Base-by-base conservation (phyloP, 2,329 filamentous ascomycete genomes). In the Phialemoniopsis sp. region DNA sequence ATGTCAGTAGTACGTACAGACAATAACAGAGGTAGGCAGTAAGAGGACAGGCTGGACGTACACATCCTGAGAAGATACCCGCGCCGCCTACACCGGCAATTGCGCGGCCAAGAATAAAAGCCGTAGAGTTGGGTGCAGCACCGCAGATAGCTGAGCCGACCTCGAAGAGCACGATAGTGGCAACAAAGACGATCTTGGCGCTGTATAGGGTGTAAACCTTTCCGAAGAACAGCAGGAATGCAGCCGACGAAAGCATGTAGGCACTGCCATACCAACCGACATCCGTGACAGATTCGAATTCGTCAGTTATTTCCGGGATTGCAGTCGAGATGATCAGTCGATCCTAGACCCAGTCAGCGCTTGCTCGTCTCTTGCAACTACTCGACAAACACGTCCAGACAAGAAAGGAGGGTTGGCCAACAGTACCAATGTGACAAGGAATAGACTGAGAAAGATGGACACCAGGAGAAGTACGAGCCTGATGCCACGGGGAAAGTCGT, bases 71-170 rank as follows among this genome's bases (percentile, higher is more conserved):
- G 31, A 63, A 61, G 40, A 68, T 60, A 29, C 65, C 64, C 1
- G 58, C 59, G 1, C 55, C 52, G 3, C 66, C 64, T 2, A 64
- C 38, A 6, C 66, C 65, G 31, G 63, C 57, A 21, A 69, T 53
- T 29, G 62, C 65, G 13, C 65, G 56, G 5, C 66, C 64, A 28
- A 67, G 16, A 18, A 69, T 67, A 35, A 68, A 61, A 13, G 58
- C 58, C 14, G 57, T 46, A 4, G 61, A 64, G 40, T 41, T 62
- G 13, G 63, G 62, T 13, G 64, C 64, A 1, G 61, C 58, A 7
- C 63, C 64, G 42, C 64, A 68, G 31, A 68, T 45, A 16, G 59
- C 58, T 5, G 60, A 66, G 3, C 65, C 64, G 33, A 61, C 41
- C 50, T 65, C 61, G 44, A 64, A 65, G 16, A 64, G 46, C 13